Percentiles rank a stretch among this genome's conserved stretches.
These are phyloP conservation scores for Cryptococcus jaspeensis DNA, from an alignment of 1,284 basidiomycete genomes.

Conservation along the genomic window DNA sequence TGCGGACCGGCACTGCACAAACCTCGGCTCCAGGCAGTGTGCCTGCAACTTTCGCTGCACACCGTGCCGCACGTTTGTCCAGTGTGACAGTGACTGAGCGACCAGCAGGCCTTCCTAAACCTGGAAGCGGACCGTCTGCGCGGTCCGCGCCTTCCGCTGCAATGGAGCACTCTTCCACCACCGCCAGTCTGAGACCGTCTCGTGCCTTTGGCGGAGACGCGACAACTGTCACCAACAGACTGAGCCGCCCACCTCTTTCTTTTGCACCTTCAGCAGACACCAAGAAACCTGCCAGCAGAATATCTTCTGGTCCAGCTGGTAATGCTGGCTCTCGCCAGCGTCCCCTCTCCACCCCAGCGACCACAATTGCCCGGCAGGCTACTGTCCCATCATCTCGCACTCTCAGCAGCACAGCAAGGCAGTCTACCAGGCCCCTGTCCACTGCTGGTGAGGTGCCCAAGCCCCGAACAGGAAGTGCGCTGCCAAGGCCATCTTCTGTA, in stretches of 20 bases:
- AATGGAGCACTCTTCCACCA: not conserved
- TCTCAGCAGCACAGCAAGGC: not conserved
- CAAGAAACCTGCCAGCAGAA: not conserved
- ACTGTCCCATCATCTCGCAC: conserved; percentile 1
- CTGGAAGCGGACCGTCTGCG: conserved; percentile 10
- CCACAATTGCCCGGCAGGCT: not conserved
- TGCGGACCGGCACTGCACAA: not conserved
- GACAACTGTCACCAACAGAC: conserved; percentile 6
- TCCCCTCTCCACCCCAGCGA: conserved; percentile 24
- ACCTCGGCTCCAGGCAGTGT: too few relatives aligned
- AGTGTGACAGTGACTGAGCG: not conserved
- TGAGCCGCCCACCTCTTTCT: too few relatives aligned
- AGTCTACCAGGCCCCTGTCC: conserved; percentile 5
- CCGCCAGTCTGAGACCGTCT: conserved; percentile 3
- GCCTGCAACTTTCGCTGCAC: too few relatives aligned
- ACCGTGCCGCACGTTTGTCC: too few relatives aligned
- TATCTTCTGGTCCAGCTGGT: not conserved
- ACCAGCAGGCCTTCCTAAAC: conserved; percentile 8
- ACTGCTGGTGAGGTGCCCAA: not conserved
- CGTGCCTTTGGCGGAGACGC: conserved; percentile 17
- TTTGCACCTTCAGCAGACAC: too few relatives aligned
- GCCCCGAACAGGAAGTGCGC: conserved; percentile 5
- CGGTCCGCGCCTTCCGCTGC: conserved; percentile 8
- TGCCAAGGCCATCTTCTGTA: conserved; percentile 1
- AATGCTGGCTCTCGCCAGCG: not conserved